Percentiles rank a stretch among this genome's conserved stretches.
Conservation (phyloP, 805 yeast species). For the Candida pseudofarinosa region DNA sequence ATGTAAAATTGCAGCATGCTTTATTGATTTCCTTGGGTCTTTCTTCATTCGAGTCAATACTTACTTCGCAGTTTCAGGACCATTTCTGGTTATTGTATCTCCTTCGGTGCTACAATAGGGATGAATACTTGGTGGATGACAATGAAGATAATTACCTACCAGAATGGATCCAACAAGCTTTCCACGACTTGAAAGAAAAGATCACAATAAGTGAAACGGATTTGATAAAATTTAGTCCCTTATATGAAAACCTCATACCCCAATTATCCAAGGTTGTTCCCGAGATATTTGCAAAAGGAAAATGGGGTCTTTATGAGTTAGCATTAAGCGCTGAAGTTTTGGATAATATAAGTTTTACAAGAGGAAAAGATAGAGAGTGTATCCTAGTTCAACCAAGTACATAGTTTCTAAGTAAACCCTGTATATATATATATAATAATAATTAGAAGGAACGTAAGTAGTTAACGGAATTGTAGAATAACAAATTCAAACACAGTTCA, state of each 20-base stretch:
- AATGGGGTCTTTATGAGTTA: conserved; percentile 45
- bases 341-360: conserved; percentile 46
- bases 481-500: not conserved
- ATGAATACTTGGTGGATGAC: conserved; percentile 23
- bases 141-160: conserved; percentile 42
- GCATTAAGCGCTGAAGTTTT: conserved; percentile 51
- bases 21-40: conserved; percentile 56
- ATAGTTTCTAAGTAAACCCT: not conserved
- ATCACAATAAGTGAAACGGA: conserved; percentile 48
- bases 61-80: conserved; percentile 46
- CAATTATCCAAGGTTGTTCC: conserved; percentile 47
- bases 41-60: conserved; percentile 48
- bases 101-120: conserved; percentile 51
- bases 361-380: conserved; percentile 43
- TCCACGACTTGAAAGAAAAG: conserved; percentile 31
- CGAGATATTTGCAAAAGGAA: conserved; percentile 50
- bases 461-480: not conserved
- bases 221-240: conserved; percentile 47
- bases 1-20: conserved; percentile 49
- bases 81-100: conserved; percentile 62
- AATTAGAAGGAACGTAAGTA: not conserved
- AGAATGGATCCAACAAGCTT: conserved; percentile 44
- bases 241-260: conserved; percentile 54
- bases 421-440: not conserved
- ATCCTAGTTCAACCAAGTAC: conserved; percentile 25